A percentile compares a stretch with the other conserved stretches of the same genome.
These are phyloP conservation scores for Coemansia asiatica DNA, from an alignment of 192 early-diverging fungal species.

Conservation along the genomic window DNA sequence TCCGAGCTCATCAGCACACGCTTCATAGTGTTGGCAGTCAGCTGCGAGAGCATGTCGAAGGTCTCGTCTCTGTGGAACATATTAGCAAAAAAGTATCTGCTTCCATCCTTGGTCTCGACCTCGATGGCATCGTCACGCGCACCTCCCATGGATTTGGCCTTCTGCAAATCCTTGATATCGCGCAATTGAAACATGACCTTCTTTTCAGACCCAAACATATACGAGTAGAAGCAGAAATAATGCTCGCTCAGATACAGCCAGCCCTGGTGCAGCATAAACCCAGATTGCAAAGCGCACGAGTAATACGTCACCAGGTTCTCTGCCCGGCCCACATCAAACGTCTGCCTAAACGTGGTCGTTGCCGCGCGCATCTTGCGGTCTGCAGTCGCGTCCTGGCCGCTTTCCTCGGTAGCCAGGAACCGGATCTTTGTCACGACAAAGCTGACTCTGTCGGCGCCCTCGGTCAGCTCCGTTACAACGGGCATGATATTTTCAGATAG, in stretches of 20 bases:
- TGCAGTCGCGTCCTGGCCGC: constrained; percentile 63
- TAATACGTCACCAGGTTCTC: constrained; percentile 96
- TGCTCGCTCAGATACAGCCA: constrained; percentile 97
- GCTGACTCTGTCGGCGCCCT: constrained; percentile 74
- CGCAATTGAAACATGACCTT: constrained; percentile 89
- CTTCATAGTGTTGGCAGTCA: constrained; percentile 86
- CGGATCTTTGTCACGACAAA: constrained; percentile 91
- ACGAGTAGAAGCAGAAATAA: constrained; percentile 93
- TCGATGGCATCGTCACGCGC: constrained; percentile 85
- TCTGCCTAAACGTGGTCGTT: constrained; percentile 82
- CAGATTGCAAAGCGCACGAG: constrained; percentile 82
- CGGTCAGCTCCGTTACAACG: constrained; percentile 71
- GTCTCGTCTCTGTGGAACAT: constrained; percentile 97
- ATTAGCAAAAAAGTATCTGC: constrained; percentile 87
- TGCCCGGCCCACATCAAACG: constrained; percentile 74
- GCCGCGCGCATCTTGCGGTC: constrained; percentile 89
- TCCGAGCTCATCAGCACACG: constrained; percentile 80
- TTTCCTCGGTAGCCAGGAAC: constrained; percentile 74
- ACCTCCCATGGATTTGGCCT: constrained; percentile 88
- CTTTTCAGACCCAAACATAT: constrained; percentile 89
- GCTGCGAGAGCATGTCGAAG: constrained; percentile 89
- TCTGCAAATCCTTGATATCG: constrained; percentile 83
- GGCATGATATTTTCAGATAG: constrained; percentile 75
- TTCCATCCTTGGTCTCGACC: constrained; percentile 78
- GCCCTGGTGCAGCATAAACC: constrained; percentile 84